These are phyloP conservation scores for Piloderma croceum DNA, from an alignment of 768 basidiomycete genomes.

Conservation along the genomic window DNA sequence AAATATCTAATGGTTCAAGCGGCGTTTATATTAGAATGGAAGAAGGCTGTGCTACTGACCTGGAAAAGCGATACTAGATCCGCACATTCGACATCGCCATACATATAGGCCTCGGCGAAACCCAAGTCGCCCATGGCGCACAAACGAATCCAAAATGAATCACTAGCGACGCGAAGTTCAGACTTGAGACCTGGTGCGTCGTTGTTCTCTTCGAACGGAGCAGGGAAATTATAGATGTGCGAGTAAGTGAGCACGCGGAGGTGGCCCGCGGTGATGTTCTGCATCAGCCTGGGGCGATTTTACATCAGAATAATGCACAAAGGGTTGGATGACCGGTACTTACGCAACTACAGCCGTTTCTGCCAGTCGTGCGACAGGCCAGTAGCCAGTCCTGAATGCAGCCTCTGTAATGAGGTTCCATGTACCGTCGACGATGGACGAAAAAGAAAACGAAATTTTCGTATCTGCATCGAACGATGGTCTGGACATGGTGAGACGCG, in stretches of 20 bases:
- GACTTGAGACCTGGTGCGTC: slow-evolving; percentile 26
- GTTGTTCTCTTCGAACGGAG: slow-evolving; percentile 12
- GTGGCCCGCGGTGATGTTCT: slow-evolving; percentile 42
- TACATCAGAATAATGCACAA: slow-evolving; percentile 2
- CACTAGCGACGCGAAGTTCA: slow-evolving; percentile 43
- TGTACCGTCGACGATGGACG: slow-evolving; percentile 34
- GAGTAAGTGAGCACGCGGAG: slow-evolving; percentile 41
- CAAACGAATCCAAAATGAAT: slow-evolving; percentile 55
- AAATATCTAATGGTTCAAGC: slow-evolving; percentile 45
- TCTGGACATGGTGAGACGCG: slow-evolving; percentile 24
- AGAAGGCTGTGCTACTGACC: slow-evolving; percentile 30
- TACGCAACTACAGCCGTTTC: slow-evolving; percentile 45
- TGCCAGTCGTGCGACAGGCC: slow-evolving; percentile 37
- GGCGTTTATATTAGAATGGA: slow-evolving; percentile 3
- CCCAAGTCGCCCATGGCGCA: slow-evolving; percentile 62
- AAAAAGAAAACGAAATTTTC: slow-evolving; percentile 41
- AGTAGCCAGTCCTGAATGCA: slow-evolving; percentile 39
- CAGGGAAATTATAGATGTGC: slow-evolving; percentile 38
- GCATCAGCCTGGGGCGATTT: slow-evolving; percentile 32
- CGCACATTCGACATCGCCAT: slow-evolving; percentile 64
- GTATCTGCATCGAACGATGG: slow-evolving; percentile 36
- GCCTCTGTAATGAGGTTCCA: slow-evolving; percentile 39
- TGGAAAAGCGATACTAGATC: slow-evolving; percentile 61
- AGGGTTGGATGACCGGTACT: slow-evolving; percentile 16
- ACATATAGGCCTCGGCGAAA: slow-evolving; percentile 76